Evolutionary conservation across 164 flowering plant species (phyloP).

Genomic region (Macadamia tetraphylla): DNA sequence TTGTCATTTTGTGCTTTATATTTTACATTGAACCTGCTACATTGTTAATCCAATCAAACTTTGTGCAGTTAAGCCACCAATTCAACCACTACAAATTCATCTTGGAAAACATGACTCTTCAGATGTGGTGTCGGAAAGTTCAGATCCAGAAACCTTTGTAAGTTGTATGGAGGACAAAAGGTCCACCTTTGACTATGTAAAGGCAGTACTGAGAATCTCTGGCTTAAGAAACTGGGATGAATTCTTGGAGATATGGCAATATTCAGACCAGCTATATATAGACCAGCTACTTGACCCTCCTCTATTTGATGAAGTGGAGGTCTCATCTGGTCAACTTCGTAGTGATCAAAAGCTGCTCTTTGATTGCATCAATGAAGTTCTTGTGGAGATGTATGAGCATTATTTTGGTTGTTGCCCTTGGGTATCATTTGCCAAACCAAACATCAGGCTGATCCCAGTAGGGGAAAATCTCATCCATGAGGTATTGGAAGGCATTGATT

Average conservation of each 20-base stretch:
- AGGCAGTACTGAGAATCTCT: conserved; percentile 48
- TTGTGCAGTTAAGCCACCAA: conserved; percentile 36
- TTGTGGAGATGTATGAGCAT: conserved; percentile 40
- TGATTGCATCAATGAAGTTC: conserved; percentile 73
- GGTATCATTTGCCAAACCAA: conserved; percentile 39
- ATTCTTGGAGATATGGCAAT: conserved; percentile 30
- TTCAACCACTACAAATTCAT: conserved; percentile 52
- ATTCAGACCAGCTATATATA: conserved; percentile 34
- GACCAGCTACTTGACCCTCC: conserved; percentile 54
- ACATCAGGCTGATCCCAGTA: conserved; percentile 38
- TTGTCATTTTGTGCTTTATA: not conserved
- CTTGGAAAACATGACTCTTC: conserved; percentile 49
- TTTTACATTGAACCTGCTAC: not conserved
- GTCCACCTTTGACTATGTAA: conserved; percentile 48
- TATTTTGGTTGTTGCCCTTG: conserved; percentile 43
- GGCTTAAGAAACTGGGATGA: conserved; percentile 48
- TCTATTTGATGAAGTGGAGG: conserved; percentile 46
- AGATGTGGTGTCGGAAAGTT: conserved; percentile 10
- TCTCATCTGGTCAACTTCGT: conserved; percentile 37
- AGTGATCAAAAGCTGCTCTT: conserved; percentile 58
- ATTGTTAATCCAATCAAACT: conserved; percentile 5
- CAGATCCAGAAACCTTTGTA: conserved; percentile 14
- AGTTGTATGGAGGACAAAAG: conserved; percentile 34
- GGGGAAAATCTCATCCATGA: conserved; percentile 38
- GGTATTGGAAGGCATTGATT: conserved; percentile 52